These are phyloP conservation scores for Millerozyma acaciae DNA, from an alignment of 805 yeast species.

Conservation along the genomic window DNA sequence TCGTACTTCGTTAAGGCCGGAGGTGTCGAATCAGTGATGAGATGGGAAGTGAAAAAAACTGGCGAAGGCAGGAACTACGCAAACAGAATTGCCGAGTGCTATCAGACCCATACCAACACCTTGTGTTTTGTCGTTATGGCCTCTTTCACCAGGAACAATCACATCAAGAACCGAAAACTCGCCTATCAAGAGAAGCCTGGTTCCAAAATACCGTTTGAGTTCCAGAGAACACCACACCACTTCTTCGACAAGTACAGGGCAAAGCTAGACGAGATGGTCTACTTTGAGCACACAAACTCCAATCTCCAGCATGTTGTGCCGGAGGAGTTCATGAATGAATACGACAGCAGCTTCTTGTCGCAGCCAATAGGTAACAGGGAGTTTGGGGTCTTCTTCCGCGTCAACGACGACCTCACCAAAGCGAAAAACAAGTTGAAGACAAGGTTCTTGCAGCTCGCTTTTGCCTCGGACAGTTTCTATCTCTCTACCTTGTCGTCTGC, in stretches of 20 bases:
- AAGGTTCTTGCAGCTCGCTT: slow-evolving; percentile 54
- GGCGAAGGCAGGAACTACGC: slow-evolving; percentile 35
- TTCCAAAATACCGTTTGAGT: slow-evolving; percentile 15
- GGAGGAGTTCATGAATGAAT: slow-evolving; percentile 16
- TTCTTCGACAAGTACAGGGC: slow-evolving; percentile 15
- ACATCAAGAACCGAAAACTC: slow-evolving; percentile 15
- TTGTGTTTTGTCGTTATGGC: slow-evolving; percentile 24
- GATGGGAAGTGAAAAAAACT: slow-evolving; percentile 30
- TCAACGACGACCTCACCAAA: slow-evolving; percentile 22
- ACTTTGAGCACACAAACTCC: slow-evolving; percentile 19
- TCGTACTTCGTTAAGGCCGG: slow-evolving; percentile 26
- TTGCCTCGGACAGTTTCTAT: slow-evolving; percentile 56
- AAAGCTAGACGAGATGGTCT: slow-evolving; percentile 18
- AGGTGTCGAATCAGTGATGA: slow-evolving; percentile 12
- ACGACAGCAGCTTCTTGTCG: slow-evolving; percentile 6
- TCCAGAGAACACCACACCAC: slow-evolving; percentile 17
- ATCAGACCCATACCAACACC: slow-evolving; percentile 17
- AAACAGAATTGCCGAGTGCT: slow-evolving; percentile 27
- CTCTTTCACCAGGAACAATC: slow-evolving; percentile 33
- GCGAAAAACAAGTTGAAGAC: slow-evolving; percentile 19
- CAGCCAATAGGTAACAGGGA: slow-evolving; percentile 14
- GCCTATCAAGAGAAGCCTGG: slow-evolving; percentile 19
- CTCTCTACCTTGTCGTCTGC: slow-evolving; percentile 50
- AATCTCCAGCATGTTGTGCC: slow-evolving; percentile 24
- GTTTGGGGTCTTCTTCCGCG: slow-evolving; percentile 28